Evolutionary conservation across 345 rosid genomes (phyloP), one percentile per base, ranked within the genome.

Genomic region (Citrus sp.): DNA sequence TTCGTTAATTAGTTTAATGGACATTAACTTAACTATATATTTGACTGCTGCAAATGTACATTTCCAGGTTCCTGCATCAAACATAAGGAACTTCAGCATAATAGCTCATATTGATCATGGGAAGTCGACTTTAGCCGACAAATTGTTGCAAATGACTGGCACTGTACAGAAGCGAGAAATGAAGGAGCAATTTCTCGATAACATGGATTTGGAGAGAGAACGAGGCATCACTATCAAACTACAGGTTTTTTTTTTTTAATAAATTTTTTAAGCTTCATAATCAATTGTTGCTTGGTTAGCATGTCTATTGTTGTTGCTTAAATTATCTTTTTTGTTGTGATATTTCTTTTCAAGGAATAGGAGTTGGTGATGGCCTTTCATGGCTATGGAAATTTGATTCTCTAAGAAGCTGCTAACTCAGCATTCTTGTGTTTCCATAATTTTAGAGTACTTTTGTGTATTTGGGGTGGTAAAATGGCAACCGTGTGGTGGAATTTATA

Each of bases 51-150:
- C 1, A 35, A 21, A 19, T 61, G 5, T 38, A 40, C 4, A 1
- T 46, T 46, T 63, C 69, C 82, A 90, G 89, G 98, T 93, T 77
- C 97, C 97, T 9, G 84, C 88, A n/a, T 82, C 93, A 34, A 88
- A 90, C 46, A 88, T 96, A 66, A 88, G 99, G 82, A 96, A 96
- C 82, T 96, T 96, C 84, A 78, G 89, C 59, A 94, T 96, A 28
- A 96, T 96, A 80, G 99, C 98, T 5, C 99, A 96, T 82, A 96
- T 96, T 35, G 99, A 96, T 76, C 99, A 96, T 85, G 99, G 99
- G 30, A 96, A 96, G 72, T 96, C 98, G 0, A 94, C 99, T 25
- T 84, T 96, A 82, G 99, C 98, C 0, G 99, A 96, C 86, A 96
- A 96, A 83, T 81, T 96, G 87, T 98, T 96, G 79, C 97, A 96